phyloP scores from a whole-genome alignment of 345 rosid genomes.

The Citrus mangshanensis region DNA sequence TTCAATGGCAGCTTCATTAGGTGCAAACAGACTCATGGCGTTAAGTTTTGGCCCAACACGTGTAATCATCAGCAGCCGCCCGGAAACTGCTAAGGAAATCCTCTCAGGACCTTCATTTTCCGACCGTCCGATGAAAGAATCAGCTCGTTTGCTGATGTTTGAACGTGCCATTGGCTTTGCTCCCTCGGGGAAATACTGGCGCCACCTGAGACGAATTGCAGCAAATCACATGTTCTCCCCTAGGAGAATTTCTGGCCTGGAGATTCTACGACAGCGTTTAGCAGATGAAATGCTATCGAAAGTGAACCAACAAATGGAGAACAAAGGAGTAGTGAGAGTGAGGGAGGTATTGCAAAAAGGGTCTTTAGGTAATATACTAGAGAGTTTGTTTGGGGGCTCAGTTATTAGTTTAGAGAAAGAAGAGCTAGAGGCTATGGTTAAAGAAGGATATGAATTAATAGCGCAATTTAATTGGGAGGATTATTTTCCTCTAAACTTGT shows the following conservation, averaged over 20 bases:
- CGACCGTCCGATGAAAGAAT: constrained; percentile 58
- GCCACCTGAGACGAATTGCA: constrained; percentile 48
- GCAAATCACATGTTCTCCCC: constrained; percentile 58
- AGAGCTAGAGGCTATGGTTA: constrained; percentile 40
- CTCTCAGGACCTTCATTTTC: constrained; percentile 47
- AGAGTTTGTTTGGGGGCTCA: constrained; percentile 51
- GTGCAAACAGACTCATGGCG: constrained; percentile 54
- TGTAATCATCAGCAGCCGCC: constrained; percentile 56
- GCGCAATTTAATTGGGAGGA: constrained; percentile 52
- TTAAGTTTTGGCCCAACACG: constrained; percentile 49
- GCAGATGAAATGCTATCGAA: constrained; percentile 32
- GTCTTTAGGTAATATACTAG: constrained; percentile 44
- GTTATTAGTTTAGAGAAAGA: not conserved
- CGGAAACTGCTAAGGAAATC: constrained; percentile 58
- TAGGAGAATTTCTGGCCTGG: constrained; percentile 33
- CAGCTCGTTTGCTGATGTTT: constrained; percentile 57
- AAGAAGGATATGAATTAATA: constrained; percentile 57
- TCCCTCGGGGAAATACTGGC: constrained; percentile 55
- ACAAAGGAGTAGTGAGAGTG: constrained; percentile 26
- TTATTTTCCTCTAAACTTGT: constrained; percentile 39
- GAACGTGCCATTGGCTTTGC: constrained; percentile 77
- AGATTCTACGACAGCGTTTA: constrained; percentile 32
- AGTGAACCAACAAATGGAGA: constrained; percentile 27
- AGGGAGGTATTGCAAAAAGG: constrained; percentile 42
- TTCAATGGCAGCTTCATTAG: constrained; percentile 34